Evolutionary conservation across 2,329 filamentous ascomycete genomes (phyloP).

Genomic region (Pseudogymnoascus verrucosus): DNA sequence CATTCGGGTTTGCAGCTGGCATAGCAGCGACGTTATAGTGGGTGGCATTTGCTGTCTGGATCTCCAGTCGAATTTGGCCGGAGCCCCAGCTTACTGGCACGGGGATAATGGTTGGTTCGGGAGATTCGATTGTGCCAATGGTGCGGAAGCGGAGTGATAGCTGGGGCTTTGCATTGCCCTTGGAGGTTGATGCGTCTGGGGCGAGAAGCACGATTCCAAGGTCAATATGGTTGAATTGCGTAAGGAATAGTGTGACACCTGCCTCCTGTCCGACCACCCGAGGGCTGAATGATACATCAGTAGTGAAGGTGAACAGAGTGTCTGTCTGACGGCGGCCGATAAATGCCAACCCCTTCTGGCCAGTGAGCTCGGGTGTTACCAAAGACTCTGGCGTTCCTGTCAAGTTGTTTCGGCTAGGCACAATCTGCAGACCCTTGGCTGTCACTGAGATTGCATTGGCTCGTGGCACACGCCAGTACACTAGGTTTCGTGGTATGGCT

Average conservation of each 20-base stretch:
- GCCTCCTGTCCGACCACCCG: conserved; percentile 37
- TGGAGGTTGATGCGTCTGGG: neutral
- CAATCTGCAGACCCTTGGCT: conserved; percentile 36
- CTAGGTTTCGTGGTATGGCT: conserved; percentile 44
- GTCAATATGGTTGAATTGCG: conserved; percentile 45
- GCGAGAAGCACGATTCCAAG: conserved; percentile 30
- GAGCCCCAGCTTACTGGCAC: neutral
- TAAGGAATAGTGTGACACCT: conserved; percentile 45
- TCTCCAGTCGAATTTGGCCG: neutral
- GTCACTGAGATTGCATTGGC: conserved; percentile 39
- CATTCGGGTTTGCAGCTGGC: conserved; percentile 4
- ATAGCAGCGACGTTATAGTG: neutral
- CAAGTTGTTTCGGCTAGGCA: conserved; percentile 43
- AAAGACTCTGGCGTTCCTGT: conserved; percentile 44
- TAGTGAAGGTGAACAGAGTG: conserved; percentile 43
- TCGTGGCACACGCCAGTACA: conserved; percentile 47
- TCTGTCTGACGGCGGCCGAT: conserved; percentile 47
- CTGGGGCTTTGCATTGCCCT: neutral
- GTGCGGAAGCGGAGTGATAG: conserved; percentile 8
- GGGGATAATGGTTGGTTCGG: neutral
- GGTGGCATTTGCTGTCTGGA: neutral
- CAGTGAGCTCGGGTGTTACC: conserved; percentile 38
- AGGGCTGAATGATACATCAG: conserved; percentile 38
- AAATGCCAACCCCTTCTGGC: conserved; percentile 28
- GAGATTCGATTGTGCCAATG: neutral